A percentile compares a stretch with the other conserved stretches of the same genome.
Conservation (phyloP, 805 yeast genomes). For the Pichia nakasei region DNA sequence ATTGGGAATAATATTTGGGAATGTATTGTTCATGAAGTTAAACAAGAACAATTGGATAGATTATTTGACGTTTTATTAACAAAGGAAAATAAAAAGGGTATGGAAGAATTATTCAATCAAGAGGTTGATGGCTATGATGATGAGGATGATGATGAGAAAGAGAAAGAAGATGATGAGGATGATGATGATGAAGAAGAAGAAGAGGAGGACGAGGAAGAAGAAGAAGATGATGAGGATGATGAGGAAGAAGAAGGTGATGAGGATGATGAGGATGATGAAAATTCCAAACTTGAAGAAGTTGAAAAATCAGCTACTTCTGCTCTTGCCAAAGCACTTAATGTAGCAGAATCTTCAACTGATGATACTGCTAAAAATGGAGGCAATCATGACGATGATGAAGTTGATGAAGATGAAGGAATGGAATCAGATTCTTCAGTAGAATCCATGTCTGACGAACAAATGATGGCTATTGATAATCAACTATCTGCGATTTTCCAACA, state of each 20-base stretch:
- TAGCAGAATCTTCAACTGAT: conserved; percentile 32
- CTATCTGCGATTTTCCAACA: conserved; percentile 77
- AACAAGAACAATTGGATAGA: conserved; percentile 35
- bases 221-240: conserved; percentile 23
- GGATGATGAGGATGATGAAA: conserved; percentile 30
- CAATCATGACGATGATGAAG: conserved; percentile 21
- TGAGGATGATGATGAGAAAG: conserved; percentile 35
- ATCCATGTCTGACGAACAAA: conserved; percentile 91
- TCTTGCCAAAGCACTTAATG: conserved; percentile 62
- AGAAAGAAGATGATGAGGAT: conserved; percentile 23
- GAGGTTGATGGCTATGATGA: conserved; percentile 41
- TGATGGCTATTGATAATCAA: conserved; percentile 89
- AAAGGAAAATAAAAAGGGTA: conserved; percentile 77
- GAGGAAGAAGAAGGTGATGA: conserved; percentile 36
- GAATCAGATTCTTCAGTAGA: conserved; percentile 55
- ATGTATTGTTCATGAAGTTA: conserved; percentile 39
- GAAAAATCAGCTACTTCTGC: conserved; percentile 47
- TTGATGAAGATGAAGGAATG: conserved; percentile 34
- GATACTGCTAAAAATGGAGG: conserved; percentile 31
- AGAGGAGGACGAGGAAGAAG: conserved; percentile 28
- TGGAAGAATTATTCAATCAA: conserved; percentile 61
- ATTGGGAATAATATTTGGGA: conserved; percentile 42
- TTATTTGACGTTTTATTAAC: conserved; percentile 50
- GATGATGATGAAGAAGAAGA: conserved; percentile 12
- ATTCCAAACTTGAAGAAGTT: conserved; percentile 28